phyloP scores from a whole-genome alignment of 495 filamentous ascomycete species.

The Clohesyomyces aquaticus region DNA sequence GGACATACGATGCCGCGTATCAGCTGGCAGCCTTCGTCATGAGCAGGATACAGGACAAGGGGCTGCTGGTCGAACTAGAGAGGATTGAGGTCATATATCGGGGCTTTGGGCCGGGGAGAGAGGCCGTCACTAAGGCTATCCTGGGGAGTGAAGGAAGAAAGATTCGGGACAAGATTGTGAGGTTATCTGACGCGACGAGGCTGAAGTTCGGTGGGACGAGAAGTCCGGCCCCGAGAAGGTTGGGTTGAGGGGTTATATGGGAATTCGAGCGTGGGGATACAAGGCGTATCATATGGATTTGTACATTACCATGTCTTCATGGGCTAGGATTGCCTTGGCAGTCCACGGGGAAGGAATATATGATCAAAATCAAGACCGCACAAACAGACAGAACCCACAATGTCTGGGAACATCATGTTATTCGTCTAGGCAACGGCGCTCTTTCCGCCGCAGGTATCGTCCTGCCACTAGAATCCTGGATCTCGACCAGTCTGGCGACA shows the following conservation, averaged over 20 bases:
- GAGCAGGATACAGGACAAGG: slow-evolving; percentile 74
- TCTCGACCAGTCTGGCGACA: slow-evolving; percentile 27
- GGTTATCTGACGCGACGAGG: slow-evolving; percentile 80
- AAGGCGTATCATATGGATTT: neutral
- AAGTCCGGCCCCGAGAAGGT: slow-evolving; percentile 75
- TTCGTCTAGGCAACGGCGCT: slow-evolving; percentile 46
- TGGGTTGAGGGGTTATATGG: slow-evolving; percentile 55
- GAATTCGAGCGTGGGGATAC: neutral
- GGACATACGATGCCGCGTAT: slow-evolving; percentile 89
- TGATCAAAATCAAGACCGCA: too few relatives aligned
- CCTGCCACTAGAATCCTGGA: slow-evolving; percentile 49
- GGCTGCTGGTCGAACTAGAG: slow-evolving; percentile 61
- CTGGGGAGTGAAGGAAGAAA: slow-evolving; percentile 79
- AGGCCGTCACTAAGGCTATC: slow-evolving; percentile 86
- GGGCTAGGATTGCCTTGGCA: too few relatives aligned
- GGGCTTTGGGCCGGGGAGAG: slow-evolving; percentile 82
- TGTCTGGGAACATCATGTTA: slow-evolving; percentile 26
- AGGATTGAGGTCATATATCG: slow-evolving; percentile 76
- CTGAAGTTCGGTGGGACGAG: slow-evolving; percentile 96
- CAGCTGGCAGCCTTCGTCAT: slow-evolving; percentile 82
- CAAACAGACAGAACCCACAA: neutral
- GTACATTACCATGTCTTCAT: slow-evolving; percentile 7
- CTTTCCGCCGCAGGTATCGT: slow-evolving; percentile 50
- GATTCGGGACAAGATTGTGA: slow-evolving; percentile 69
- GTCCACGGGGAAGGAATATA: too few relatives aligned